Percentiles rank a stretch among this genome's conserved stretches.
Evolutionary conservation across 257 asterid genomes (phyloP).

Genomic region (Parsonsia alboflavescens): DNA sequence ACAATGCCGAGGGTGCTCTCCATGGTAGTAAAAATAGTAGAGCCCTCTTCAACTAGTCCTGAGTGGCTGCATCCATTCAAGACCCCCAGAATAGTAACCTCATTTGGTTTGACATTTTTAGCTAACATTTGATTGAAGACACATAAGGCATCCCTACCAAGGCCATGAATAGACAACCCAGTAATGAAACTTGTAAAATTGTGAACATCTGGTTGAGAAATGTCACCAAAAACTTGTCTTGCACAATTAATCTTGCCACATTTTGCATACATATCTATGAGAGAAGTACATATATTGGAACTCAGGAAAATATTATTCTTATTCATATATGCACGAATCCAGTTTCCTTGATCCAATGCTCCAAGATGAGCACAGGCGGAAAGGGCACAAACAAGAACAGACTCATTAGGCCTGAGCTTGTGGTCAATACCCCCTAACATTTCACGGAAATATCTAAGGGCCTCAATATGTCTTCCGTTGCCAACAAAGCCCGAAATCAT

Average conservation of each 20-base stretch:
- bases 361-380: constrained; percentile 87
- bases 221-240: constrained; percentile 35
- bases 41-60: constrained; percentile 60
- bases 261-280: constrained; percentile 80
- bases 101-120: constrained; percentile 48
- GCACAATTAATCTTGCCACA: constrained; percentile 68
- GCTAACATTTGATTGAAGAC: constrained; percentile 52
- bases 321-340: constrained; percentile 48
- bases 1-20: constrained; percentile 43
- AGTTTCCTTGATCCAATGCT: constrained; percentile 57
- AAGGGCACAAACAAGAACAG: constrained; percentile 69
- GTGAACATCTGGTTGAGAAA: constrained; percentile 39
- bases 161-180: constrained; percentile 64
- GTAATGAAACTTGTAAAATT: constrained; percentile 71
- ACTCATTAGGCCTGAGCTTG: constrained; percentile 60
- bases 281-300: constrained; percentile 54
- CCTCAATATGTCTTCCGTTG: constrained; percentile 44
- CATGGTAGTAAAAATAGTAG: constrained; percentile 60
- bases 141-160: constrained; percentile 46
- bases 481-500: constrained; percentile 63
- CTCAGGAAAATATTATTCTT: constrained; percentile 27
- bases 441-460: constrained; percentile 39
- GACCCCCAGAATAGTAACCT: constrained; percentile 57
- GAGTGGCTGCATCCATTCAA: constrained; percentile 82
- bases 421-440: constrained; percentile 28